Base-by-base conservation (phyloP, 805 yeast species). In the Diddensiella santjacobensis region DNA sequence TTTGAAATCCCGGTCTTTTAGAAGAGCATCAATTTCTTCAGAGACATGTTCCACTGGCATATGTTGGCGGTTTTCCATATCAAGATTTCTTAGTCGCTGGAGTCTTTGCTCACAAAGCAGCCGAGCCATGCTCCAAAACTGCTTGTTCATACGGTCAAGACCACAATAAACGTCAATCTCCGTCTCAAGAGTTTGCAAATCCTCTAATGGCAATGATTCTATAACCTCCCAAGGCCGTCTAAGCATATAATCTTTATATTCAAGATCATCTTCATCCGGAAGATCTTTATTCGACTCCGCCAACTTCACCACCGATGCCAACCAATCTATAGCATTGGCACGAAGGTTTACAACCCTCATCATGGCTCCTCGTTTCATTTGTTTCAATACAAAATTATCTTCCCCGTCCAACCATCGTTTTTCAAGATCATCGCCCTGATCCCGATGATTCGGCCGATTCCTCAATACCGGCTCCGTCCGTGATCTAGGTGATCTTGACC, bases 331-430 rank as follows among this genome's bases (percentile, higher is more conserved):
- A 3, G 59, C 58, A 4, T 44, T 45, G 4, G 53, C 57, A 2
- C 69, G 50, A 8, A 52, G 54, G 29, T 64, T 60, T 23, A 49
- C 47, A 20, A 64, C 43, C 6, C 69, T 53, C 13, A 64, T 59
- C 35, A 58, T 33, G 4, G 69, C 59, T 1, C 68, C 67, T 35
- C 52, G 47, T 30, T 54, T 53, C 33, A 50, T 58, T 47, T 65
- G 69, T 42, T 50, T 48, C 30, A 60, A 42, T 18, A 59, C 55
- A 47, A 65, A 65, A 39, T 50, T 52, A 19, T 61, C 63, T 44
- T 65, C 69, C 2, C 53, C 57, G 1, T 51, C 56, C 17, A 56
- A 52, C 67, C 68, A 64, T 38, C 52, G 42, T 5, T 44, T 40
- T 33, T 30, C 44, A 31, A 45, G 10, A 17, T 33, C 22, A 33